Conservation (phyloP, 208 protist species). For the Leishmania major region DNA sequence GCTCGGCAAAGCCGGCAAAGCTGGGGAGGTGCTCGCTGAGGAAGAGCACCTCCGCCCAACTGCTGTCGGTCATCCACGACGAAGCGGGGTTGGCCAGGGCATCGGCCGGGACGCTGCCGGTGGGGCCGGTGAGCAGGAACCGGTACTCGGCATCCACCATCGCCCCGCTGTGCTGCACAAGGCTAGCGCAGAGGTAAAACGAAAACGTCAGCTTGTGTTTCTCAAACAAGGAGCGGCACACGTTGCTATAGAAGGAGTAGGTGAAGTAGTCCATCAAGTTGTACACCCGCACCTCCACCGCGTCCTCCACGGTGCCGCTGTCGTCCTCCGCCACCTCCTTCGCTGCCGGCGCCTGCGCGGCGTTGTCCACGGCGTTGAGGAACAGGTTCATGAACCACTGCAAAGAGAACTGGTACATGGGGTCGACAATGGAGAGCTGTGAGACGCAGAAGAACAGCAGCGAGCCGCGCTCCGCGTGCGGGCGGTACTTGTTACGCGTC, state of each 20-base stretch:
- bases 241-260: slow-evolving; percentile 96
- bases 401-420: slow-evolving; percentile 98
- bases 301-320: slow-evolving; percentile 33
- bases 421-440: slow-evolving; percentile 93
- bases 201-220: slow-evolving; percentile 98
- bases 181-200: slow-evolving; percentile 94
- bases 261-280: slow-evolving; percentile 97
- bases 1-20: slow-evolving; percentile 83
- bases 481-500: slow-evolving; percentile 95
- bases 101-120: slow-evolving; percentile 44
- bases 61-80: slow-evolving; percentile 93
- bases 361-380: slow-evolving; percentile 84
- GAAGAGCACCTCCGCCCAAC: slow-evolving; percentile 94
- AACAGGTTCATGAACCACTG: slow-evolving; percentile 98
- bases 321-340: slow-evolving; percentile 23
- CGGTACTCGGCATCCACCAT: slow-evolving; percentile 90
- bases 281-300: slow-evolving; percentile 81
- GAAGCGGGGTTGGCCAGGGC: slow-evolving; percentile 85
- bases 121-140: slow-evolving; percentile 92
- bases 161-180: slow-evolving; percentile 77
- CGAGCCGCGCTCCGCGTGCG: slow-evolving; percentile 94
- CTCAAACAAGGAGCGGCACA: slow-evolving; percentile 98
- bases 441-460: slow-evolving; percentile 98
- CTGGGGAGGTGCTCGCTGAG: slow-evolving; percentile 68
- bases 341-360: slow-evolving; percentile 29